A percentile compares a stretch with the other conserved stretches of the same genome.
These are phyloP conservation scores for Skeletonema potamos DNA, from an alignment of 108 stramenopile genomes.

Conservation along the genomic window DNA sequence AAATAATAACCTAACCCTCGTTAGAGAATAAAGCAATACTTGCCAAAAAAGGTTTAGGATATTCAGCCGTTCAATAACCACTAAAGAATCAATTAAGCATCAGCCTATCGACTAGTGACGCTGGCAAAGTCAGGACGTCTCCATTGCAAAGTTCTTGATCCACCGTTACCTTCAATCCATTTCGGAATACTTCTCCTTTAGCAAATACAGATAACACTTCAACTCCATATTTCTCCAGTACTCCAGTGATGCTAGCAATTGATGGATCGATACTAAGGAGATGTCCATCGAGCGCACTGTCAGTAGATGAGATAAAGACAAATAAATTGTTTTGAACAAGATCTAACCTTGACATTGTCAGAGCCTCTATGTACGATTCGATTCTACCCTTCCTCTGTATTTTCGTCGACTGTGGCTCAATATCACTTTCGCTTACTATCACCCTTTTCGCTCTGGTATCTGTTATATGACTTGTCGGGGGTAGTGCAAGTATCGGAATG, in stretches of 20 bases:
- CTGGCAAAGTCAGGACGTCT: conserved; percentile 58
- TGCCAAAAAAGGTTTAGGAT: too few species aligned
- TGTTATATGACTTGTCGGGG: not conserved
- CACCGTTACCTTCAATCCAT: conserved; percentile 37
- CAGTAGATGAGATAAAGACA: conserved; percentile 61
- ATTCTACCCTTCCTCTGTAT: conserved; percentile 26
- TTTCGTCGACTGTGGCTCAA: not conserved
- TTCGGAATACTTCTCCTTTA: conserved; percentile 34
- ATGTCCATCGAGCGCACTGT: conserved; percentile 36
- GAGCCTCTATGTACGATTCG: conserved; percentile 55
- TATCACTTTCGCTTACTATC: not conserved
- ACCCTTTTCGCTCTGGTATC: not conserved
- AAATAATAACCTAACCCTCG: too few species aligned
- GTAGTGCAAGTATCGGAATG: conserved; percentile 12
- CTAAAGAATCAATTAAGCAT: too few species aligned
- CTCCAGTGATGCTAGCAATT: conserved; percentile 43
- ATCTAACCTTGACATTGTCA: conserved; percentile 40
- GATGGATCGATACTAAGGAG: conserved; percentile 48
- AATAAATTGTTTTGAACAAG: conserved; percentile 52
- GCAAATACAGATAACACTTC: not conserved
- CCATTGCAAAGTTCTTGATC: conserved; percentile 63
- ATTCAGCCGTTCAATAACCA: too few species aligned
- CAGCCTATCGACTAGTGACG: not conserved
- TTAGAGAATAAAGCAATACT: too few species aligned
- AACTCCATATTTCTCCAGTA: conserved; percentile 38